phyloP scores from a whole-genome alignment of 306 rosid genomes.

The Echinosophora koreensis region DNA sequence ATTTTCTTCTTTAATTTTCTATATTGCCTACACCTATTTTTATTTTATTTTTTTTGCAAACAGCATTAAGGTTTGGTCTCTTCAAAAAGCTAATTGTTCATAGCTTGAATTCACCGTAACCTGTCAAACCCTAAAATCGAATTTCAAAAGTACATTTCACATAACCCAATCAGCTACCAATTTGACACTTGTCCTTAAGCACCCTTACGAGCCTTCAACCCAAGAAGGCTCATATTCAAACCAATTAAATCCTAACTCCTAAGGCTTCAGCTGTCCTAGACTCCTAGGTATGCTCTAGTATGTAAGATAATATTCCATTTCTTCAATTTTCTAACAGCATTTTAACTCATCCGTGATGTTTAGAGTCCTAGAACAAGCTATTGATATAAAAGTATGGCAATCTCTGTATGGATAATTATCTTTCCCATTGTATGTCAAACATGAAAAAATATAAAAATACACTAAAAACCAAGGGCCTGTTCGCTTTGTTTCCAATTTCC shows the following conservation, averaged over 20 bases:
- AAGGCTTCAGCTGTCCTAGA: not conserved
- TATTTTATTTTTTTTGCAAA: not conserved
- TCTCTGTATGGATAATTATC: not conserved
- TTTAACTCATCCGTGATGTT: not conserved
- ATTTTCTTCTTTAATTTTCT: not conserved
- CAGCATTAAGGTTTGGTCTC: not conserved
- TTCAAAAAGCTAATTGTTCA: not conserved
- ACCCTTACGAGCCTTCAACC: not conserved
- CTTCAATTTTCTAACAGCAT: not conserved
- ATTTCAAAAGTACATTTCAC: not conserved
- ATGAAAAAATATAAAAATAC: not conserved
- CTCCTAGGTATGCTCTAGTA: not conserved
- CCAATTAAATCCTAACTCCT: not conserved
- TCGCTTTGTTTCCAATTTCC: too few relatives aligned
- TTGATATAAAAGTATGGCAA: not conserved
- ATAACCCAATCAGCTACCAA: not conserved
- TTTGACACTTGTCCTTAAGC: not conserved
- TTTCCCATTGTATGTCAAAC: not conserved
- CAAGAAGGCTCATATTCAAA: not conserved
- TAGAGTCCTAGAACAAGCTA: not conserved
- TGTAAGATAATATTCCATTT: slow-evolving; percentile 1
- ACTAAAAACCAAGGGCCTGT: not conserved
- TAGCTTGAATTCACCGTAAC: too few relatives aligned
- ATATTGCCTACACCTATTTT: not conserved
- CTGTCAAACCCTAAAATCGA: not conserved